Evolutionary conservation across 73 alveolate species (phyloP).

Genomic region (Blepharisma japonicum): DNA sequence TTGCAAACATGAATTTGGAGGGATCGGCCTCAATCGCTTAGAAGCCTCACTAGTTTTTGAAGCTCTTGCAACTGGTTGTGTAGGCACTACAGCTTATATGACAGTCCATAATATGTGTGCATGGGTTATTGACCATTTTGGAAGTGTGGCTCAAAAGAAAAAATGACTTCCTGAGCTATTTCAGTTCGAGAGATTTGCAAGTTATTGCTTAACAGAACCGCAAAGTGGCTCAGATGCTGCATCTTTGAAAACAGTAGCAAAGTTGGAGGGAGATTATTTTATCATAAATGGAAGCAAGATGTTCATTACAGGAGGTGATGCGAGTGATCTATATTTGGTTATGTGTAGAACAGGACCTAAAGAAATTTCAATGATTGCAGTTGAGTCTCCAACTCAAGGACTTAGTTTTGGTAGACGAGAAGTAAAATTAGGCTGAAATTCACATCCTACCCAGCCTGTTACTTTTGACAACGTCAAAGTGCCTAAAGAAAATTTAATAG

Average conservation of each 20-base stretch:
- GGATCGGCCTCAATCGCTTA: constrained; percentile 70
- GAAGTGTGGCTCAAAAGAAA: constrained; percentile 52
- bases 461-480: constrained; percentile 74
- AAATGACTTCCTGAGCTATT: constrained; percentile 59
- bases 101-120: constrained; percentile 72
- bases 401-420: constrained; percentile 71
- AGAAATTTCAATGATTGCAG: constrained; percentile 68
- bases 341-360: constrained; percentile 83
- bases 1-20: constrained; percentile 68
- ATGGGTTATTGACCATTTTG: constrained; percentile 72
- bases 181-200: constrained; percentile 57
- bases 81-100: constrained; percentile 69
- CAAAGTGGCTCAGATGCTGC: constrained; percentile 79
- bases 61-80: constrained; percentile 74
- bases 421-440: constrained; percentile 83
- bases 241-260: constrained; percentile 74
- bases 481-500: constrained; percentile 66
- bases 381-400: constrained; percentile 71
- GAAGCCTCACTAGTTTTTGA: constrained; percentile 81
- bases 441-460: constrained; percentile 71
- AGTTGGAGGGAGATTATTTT: constrained; percentile 68
- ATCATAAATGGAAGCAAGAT: constrained; percentile 78
- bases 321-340: constrained; percentile 58
- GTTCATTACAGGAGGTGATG: constrained; percentile 81
- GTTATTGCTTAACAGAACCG: constrained; percentile 89